These are phyloP conservation scores for Ophiosphaerella korrae DNA, from an alignment of 2,329 filamentous ascomycete species.

Conservation along the genomic window DNA sequence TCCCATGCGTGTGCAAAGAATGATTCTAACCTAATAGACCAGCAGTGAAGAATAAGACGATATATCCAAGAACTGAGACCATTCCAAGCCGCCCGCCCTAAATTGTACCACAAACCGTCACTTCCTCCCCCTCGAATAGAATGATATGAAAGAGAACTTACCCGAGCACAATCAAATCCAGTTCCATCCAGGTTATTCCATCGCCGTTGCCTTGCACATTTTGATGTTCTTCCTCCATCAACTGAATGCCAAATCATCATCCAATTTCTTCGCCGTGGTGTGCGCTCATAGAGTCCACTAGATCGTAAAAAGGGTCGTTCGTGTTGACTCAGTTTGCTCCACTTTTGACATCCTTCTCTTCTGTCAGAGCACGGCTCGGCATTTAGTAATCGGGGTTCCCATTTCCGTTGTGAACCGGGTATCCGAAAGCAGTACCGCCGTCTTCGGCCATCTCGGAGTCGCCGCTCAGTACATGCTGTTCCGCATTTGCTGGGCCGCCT, in stretches of 20 bases:
- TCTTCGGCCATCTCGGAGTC: constrained; percentile 52
- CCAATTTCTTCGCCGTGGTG: no score
- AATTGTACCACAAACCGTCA: constrained; percentile 5
- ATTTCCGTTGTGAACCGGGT: constrained; percentile 50
- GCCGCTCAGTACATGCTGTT: constrained; percentile 51
- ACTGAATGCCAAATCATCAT: no score
- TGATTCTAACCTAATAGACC: constrained; percentile 31
- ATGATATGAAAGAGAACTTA: not conserved
- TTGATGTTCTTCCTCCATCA: no score
- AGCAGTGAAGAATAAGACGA: constrained; percentile 14
- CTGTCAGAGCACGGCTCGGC: constrained; percentile 26
- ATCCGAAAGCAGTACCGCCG: constrained; percentile 49
- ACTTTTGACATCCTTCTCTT: not conserved
- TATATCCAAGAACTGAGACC: constrained; percentile 12
- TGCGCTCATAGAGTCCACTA: no score
- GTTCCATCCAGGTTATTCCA: no score
- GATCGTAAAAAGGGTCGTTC: no score
- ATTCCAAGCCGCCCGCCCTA: constrained; percentile 4
- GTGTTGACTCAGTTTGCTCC: not conserved
- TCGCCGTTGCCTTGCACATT: no score
- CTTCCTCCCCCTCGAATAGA: no score
- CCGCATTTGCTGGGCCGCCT: constrained; percentile 43
- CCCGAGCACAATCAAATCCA: not conserved
- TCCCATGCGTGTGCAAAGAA: constrained; percentile 25
- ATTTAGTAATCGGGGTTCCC: constrained; percentile 45